Base-by-base conservation (phyloP, 1,284 basidiomycete genomes). In the Ceratorhiza oryzae-sativae region DNA sequence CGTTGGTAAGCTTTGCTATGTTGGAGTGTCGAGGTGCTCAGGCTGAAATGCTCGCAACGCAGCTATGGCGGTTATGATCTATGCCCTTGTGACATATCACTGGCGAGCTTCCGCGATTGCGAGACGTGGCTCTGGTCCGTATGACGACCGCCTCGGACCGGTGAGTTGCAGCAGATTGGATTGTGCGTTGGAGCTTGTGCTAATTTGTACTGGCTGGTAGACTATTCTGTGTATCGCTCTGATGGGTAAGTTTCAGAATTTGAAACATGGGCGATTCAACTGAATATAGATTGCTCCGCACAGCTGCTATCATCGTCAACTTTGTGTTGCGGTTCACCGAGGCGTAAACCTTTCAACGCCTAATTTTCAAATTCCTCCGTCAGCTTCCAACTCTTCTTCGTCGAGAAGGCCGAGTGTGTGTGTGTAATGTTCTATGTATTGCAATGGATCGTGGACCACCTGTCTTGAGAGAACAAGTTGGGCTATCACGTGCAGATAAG, bases 31-130 rank as follows among this genome's bases (percentile, higher is more conserved):
- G 27, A 15, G 34, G 8, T 39, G 25, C 34, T 27, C 59, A 34
- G 23, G 23, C 32, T 32, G 10, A 71, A 45, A 42, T 41, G 73
- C 60, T 73, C 71, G 71, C 61, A 53, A 45, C 59, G 20, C 77
- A 97, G 96, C 97, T 48, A 94, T 98, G 89, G 93, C 89, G 13
- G 95, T 98, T 76, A 98, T 98, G 97, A 80, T 95, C 36, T 98
- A 98, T 80, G 97, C 97, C 0, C 83, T 99, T 20, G 91, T 92
- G 76, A 95, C 95, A 51, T 98, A 96, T 80, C 96, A 98, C 81
- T 96, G 95, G 93, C 90, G 97, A 77, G 97, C 97, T 15, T 86
- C 88, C 34, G 94, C 95, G 25, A 99, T 99, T 79, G 89, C 96
- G 62, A 87, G 89, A 72, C 92, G 96, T 56, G 94, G 95, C 13